Evolutionary conservation across 176 grass and related monocot genomes (phyloP).

Genomic region (Hyparrhenia diplandra): DNA sequence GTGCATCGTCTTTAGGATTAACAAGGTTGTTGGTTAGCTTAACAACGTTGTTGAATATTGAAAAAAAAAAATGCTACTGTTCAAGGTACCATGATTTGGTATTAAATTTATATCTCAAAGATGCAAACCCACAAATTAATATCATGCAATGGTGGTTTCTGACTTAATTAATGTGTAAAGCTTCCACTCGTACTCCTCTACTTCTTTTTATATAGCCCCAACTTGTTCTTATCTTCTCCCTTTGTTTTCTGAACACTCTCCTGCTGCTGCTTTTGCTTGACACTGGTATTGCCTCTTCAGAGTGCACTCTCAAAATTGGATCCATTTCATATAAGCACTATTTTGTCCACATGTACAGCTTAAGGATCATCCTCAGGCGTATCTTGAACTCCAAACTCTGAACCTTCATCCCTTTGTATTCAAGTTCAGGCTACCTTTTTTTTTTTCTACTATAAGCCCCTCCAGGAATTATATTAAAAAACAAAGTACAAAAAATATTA

Average conservation of each 20-base stretch:
- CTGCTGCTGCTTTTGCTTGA: background rate
- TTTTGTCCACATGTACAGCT: background rate
- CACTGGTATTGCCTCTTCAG: background rate
- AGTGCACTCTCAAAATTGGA: background rate
- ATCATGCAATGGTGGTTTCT: background rate
- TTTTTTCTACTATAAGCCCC: too few relatives aligned
- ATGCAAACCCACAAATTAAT: background rate
- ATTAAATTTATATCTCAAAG: background rate
- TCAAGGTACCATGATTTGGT: background rate
- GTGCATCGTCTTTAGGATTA: too few relatives aligned
- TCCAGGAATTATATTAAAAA: too few relatives aligned
- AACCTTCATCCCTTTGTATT: background rate
- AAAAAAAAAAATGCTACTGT: too few relatives aligned
- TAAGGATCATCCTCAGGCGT: background rate
- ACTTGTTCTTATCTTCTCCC: slow-evolving; percentile 7
- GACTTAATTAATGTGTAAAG: background rate
- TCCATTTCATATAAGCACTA: background rate
- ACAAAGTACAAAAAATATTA: too few relatives aligned
- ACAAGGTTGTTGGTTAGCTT: too few relatives aligned
- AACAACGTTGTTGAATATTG: too few relatives aligned
- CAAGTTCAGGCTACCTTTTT: too few relatives aligned
- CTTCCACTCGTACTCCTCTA: background rate
- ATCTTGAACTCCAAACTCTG: background rate
- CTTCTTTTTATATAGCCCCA: background rate
- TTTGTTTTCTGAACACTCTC: background rate